Percentiles rank a stretch among this genome's conserved stretches.
phyloP scores from a whole-genome alignment of 768 basidiomycete species.

The Erythrobasidium yunnanense region DNA sequence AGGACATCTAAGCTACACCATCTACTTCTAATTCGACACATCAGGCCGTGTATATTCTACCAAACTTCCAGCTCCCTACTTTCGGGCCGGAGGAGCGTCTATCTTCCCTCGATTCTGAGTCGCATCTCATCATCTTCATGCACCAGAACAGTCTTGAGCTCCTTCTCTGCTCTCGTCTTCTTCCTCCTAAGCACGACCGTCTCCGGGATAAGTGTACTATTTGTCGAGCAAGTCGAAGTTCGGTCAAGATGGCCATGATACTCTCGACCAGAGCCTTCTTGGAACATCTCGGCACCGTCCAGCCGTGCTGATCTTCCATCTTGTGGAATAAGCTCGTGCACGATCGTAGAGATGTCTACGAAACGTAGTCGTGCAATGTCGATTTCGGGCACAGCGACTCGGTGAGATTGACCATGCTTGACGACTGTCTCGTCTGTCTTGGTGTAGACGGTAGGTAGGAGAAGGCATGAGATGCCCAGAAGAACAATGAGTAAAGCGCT shows the following conservation, averaged over 20 bases:
- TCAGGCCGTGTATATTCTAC: no score
- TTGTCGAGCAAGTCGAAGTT: no score
- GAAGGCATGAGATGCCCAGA: background rate
- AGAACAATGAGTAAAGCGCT: background rate
- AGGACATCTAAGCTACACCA: no score
- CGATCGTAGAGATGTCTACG: background rate
- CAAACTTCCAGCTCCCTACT: no score
- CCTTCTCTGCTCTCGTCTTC: background rate
- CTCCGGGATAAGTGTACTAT: no score
- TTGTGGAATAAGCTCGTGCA: background rate
- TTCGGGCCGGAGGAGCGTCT: no score
- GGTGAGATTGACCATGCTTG: background rate
- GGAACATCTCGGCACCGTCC: background rate
- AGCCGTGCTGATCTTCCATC: background rate
- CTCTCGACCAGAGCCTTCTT: background rate
- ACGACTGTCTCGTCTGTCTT: background rate
- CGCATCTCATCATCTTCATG: background rate
- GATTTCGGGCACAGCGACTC: background rate
- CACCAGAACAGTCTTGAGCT: background rate
- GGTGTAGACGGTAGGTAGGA: background rate
- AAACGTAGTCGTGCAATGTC: background rate
- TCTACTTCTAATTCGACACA: no score
- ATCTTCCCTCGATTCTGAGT: background rate
- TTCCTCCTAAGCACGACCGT: background rate
- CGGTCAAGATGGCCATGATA: no score